These are phyloP conservation scores for Carex kokanica DNA, from an alignment of 176 grass and related monocot species.

Conservation along the genomic window DNA sequence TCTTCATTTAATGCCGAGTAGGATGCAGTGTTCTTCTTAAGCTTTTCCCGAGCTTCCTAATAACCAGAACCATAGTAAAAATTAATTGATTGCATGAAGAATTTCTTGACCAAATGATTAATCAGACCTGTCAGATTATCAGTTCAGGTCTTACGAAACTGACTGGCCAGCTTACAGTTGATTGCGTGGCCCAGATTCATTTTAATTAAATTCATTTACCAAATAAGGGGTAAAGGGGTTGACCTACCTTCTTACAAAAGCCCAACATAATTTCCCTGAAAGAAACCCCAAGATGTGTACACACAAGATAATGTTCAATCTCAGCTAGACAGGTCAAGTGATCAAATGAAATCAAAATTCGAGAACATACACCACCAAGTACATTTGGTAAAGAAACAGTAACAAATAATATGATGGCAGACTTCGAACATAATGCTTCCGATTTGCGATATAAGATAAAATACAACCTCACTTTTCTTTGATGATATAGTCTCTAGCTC, in stretches of 20 bases:
- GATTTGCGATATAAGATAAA: conserved; percentile 21
- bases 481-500: conserved; percentile 69
- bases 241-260: neutral
- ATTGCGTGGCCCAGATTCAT: neutral
- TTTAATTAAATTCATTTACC: neutral
- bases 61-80: conserved; percentile 3
- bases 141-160: neutral
- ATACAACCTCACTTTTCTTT: conserved; percentile 56
- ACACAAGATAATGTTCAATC: conserved; percentile 4
- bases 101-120: neutral
- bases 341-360: conserved; percentile 9
- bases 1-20: conserved; percentile 86
- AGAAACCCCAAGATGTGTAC: neutral
- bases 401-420: neutral
- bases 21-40: conserved; percentile 35
- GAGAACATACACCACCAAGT: conserved; percentile 6
- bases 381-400: neutral
- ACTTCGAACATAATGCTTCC: neutral
- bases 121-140: neutral
- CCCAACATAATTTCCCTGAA: neutral
- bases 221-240: neutral
- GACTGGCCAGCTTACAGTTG: neutral
- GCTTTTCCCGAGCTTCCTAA: conserved; percentile 51
- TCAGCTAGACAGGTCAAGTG: neutral
- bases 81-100: conserved; percentile 2